Evolutionary conservation across 495 filamentous ascomycete genomes (phyloP), one percentile per base, ranked within the genome.

Genomic region (Thermothielavioides terrestris): DNA sequence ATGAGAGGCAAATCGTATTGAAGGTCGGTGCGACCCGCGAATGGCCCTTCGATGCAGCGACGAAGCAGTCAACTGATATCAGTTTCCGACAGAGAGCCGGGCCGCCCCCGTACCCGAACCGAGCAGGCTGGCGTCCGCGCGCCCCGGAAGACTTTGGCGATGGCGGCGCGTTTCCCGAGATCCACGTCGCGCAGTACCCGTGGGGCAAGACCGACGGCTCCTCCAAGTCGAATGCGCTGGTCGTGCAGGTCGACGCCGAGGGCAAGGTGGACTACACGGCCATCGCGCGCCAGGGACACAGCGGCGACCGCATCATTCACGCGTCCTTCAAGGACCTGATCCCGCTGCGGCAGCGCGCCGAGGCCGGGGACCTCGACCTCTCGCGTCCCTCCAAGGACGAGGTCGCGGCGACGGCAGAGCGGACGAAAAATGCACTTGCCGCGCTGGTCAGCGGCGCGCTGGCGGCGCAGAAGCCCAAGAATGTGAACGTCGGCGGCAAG

Each of bases 291-390:
- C 85, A 90, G 59, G 92, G 92, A 26, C 92, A 97, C 62, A 76
- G 74, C 62, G 85, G 85, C 27, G 81, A 84, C 50, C 77, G 88
- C 26, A 85, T 95, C 52, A 81, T 99, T 11, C 92, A 99, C 68
- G 81, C 92, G 22, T 90, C 83, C 20, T 99, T 99, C 74, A 94
- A 92, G 66, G 92, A 97, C 66, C 74, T 99, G 45, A 99, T 99
- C 32, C 92, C 92, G 21, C 76, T 97, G 34, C 81, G 92, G 11
- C 89, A 97, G 66, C 82, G 89, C 51, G 92, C 94, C 50, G 88
- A 96, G 71, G 86, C 88, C 43, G 92, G 92, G 34, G 89, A 97
- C 58, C 78, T 99, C 30, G 86, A 86, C n/a, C 74, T 99, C 18
- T 86, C 90, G 42, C 74, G 89, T 25, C 92, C 92, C 4, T 88